Evolutionary conservation across 1,284 basidiomycete genomes (phyloP).

Genomic region (Ganoderma resinaceum): DNA sequence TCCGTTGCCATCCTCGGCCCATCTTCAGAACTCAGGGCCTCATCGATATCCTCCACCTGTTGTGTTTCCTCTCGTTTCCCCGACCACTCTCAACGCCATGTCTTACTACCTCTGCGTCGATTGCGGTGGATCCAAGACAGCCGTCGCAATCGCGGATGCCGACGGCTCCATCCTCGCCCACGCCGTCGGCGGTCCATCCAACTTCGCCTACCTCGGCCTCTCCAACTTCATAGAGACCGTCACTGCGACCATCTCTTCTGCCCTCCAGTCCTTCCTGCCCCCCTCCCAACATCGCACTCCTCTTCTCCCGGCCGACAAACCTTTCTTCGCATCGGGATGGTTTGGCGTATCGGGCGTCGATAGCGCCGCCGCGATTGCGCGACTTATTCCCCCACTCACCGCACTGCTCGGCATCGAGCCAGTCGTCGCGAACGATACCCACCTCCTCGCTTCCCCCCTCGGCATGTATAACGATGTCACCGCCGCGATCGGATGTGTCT

Average conservation of each 20-base stretch:
- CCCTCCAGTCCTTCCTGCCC: constrained; percentile 54
- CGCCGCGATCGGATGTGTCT: constrained; percentile 70
- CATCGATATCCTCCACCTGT: neutral
- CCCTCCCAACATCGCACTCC: constrained; percentile 36
- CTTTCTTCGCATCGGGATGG: constrained; percentile 71
- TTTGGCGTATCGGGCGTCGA: constrained; percentile 82
- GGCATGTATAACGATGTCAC: constrained; percentile 61
- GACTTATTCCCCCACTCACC: constrained; percentile 59
- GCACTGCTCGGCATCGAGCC: constrained; percentile 62
- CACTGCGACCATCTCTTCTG: constrained; percentile 54
- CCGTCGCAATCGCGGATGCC: constrained; percentile 66
- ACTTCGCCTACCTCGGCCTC: constrained; percentile 67
- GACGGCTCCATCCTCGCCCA: constrained; percentile 66
- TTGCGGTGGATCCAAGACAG: constrained; percentile 85
- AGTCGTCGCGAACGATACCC: constrained; percentile 75
- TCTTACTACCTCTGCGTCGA: constrained; percentile 79
- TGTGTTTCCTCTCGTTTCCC: neutral
- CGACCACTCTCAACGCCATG: constrained; percentile 42
- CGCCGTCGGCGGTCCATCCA: constrained; percentile 70
- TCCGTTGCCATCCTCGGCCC: neutral
- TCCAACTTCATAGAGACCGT: constrained; percentile 57
- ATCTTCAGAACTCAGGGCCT: neutral
- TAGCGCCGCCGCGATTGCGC: constrained; percentile 63
- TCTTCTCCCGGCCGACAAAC: constrained; percentile 45
- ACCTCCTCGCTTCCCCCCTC: constrained; percentile 77